Conservation (phyloP, 352 stramenopile species). For the Thraustochytrium striatum region DNA sequence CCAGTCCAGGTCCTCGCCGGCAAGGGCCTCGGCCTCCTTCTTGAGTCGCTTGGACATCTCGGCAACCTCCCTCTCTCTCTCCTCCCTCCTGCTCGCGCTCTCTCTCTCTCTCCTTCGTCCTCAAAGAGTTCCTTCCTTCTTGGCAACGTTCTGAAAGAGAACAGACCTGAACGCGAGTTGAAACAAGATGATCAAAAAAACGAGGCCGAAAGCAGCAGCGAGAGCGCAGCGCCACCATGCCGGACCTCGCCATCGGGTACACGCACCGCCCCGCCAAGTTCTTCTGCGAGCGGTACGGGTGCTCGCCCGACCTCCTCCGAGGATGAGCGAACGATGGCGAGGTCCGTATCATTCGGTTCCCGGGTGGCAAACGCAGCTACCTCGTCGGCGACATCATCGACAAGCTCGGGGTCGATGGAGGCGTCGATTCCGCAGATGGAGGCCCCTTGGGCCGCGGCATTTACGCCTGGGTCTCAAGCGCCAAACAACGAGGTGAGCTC, state of each 20-base stretch:
- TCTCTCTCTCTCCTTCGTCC: too few species aligned
- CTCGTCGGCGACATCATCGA: background rate
- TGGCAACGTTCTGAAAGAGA: too few species aligned
- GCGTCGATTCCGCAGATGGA: background rate
- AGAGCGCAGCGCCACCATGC: too few species aligned
- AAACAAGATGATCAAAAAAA: too few species aligned
- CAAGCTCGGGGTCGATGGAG: too few species aligned
- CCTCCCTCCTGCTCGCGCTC: too few species aligned
- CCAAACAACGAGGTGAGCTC: background rate
- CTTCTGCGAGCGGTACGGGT: background rate
- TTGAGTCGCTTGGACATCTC: slow-evolving; percentile 48
- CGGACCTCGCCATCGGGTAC: too few species aligned
- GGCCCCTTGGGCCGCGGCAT: background rate
- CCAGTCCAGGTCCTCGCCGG: slow-evolving; percentile 45
- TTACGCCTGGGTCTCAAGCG: background rate
- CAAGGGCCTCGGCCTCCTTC: slow-evolving; percentile 36
- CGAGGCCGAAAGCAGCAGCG: too few species aligned
- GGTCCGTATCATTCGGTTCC: background rate
- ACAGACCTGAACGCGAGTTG: too few species aligned
- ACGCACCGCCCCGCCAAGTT: background rate
- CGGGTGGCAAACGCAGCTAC: background rate
- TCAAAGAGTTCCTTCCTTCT: too few species aligned
- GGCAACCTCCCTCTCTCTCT: too few species aligned
- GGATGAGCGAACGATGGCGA: background rate
- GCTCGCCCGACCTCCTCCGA: background rate